phyloP scores from a whole-genome alignment of 2,329 filamentous ascomycete species.

The Clarireedia hainanense region DNA sequence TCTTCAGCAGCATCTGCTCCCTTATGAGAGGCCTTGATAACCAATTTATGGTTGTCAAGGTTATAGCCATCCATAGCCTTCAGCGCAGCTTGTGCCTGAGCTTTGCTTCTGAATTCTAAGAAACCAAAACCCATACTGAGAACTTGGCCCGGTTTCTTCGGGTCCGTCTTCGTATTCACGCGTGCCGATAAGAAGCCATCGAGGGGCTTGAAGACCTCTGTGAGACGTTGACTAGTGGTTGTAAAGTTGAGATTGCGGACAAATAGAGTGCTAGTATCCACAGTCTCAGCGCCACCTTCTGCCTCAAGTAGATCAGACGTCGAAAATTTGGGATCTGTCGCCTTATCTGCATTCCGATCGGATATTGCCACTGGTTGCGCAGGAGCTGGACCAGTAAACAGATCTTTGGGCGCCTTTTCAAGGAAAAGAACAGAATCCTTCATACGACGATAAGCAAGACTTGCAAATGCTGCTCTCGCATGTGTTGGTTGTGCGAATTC shows the following conservation, averaged over 20 bases:
- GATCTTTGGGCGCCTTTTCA: slow-evolving; percentile 81
- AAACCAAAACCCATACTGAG: slow-evolving; percentile 98
- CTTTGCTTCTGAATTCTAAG: slow-evolving; percentile 74
- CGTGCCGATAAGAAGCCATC: slow-evolving; percentile 83
- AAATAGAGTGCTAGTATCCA: slow-evolving; percentile 75
- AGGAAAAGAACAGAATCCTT: slow-evolving; percentile 88
- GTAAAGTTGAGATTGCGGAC: slow-evolving; percentile 91
- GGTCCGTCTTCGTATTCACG: slow-evolving; percentile 88
- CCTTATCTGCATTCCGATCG: slow-evolving; percentile 13
- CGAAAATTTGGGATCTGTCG: slow-evolving; percentile 48
- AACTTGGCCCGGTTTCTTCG: slow-evolving; percentile 80
- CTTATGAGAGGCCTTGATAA: slow-evolving; percentile 81
- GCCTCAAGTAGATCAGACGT: slow-evolving; percentile 60
- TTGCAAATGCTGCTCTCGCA: slow-evolving; percentile 75
- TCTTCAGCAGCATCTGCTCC: slow-evolving; percentile 83
- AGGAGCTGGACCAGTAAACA: slow-evolving; percentile 46
- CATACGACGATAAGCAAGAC: slow-evolving; percentile 81
- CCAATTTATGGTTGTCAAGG: slow-evolving; percentile 79
- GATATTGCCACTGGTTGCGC: slow-evolving; percentile 12
- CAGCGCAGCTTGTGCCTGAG: slow-evolving; percentile 70
- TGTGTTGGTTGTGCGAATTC: slow-evolving; percentile 75
- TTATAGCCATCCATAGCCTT: slow-evolving; percentile 81
- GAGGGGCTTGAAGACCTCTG: slow-evolving; percentile 69
- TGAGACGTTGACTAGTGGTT: slow-evolving; percentile 70
- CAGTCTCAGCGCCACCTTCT: slow-evolving; percentile 41